Evolutionary conservation across 73 alveolate species (phyloP).

Genomic region (Urostyla sp.): DNA sequence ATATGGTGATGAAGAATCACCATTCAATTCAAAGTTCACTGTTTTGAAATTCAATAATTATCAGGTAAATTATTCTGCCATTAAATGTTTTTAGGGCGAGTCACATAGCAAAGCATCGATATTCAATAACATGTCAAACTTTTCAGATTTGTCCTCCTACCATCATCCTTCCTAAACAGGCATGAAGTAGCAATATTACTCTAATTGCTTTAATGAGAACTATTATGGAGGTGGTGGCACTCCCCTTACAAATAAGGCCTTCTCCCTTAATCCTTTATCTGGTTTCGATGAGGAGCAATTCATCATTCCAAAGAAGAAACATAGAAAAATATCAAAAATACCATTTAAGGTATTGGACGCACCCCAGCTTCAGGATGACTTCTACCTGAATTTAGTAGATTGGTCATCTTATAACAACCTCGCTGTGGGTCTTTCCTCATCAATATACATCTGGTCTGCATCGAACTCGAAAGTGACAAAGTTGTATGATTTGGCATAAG

Average conservation of each 20-base stretch:
- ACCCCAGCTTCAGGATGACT: slow-evolving; percentile 98
- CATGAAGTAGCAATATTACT: too few relatives aligned
- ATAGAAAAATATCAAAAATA: slow-evolving; percentile 85
- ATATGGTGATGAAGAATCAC: slow-evolving; percentile 21
- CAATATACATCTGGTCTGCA: slow-evolving; percentile 89
- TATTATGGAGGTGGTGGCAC: too few relatives aligned
- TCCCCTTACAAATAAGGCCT: slow-evolving; percentile 1
- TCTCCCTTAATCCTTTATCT: slow-evolving; percentile 1
- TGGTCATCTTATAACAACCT: slow-evolving; percentile 94
- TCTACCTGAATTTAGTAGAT: slow-evolving; percentile 96
- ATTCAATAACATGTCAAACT: too few relatives aligned
- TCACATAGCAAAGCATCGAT: too few relatives aligned
- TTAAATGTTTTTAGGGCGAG: too few relatives aligned
- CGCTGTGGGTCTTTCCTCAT: slow-evolving; percentile 88
- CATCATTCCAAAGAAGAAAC: slow-evolving; percentile 43
- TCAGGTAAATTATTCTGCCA: not conserved
- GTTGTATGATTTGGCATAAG: slow-evolving; percentile 87
- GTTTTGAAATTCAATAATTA: slow-evolving; percentile 15
- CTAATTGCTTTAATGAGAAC: too few relatives aligned
- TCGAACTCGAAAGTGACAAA: slow-evolving; percentile 87
- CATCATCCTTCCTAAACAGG: too few relatives aligned
- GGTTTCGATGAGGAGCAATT: slow-evolving; percentile 49
- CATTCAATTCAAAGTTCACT: slow-evolving; percentile 45
- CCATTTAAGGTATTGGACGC: slow-evolving; percentile 98
- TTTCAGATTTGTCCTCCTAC: too few relatives aligned